phyloP scores from a whole-genome alignment of 2,329 filamentous ascomycete genomes.

The Sporothrix sp. region DNA sequence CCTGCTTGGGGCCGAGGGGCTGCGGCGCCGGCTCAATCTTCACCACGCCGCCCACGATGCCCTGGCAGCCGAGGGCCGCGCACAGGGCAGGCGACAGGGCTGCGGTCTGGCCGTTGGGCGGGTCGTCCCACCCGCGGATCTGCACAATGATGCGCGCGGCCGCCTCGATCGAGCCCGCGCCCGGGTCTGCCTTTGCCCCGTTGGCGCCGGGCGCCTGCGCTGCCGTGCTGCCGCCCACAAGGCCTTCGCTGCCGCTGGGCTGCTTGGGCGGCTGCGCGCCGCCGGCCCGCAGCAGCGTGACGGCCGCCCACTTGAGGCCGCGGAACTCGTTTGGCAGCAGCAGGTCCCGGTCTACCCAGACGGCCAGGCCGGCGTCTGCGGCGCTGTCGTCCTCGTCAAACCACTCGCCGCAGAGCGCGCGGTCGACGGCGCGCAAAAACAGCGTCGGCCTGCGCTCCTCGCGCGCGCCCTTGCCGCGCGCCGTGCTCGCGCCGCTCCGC shows the following conservation, averaged over 20 bases:
- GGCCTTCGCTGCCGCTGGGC: conserved; percentile 24
- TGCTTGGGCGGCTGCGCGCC: conserved; percentile 60
- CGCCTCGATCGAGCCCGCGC: conserved; percentile 32
- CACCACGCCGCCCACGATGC: conserved; percentile 75
- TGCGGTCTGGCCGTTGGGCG: conserved; percentile 69
- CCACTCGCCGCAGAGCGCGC: conserved; percentile 58
- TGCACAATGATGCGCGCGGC: conserved; percentile 65
- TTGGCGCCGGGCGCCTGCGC: background rate
- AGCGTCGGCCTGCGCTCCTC: conserved; percentile 59
- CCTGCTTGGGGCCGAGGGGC: conserved; percentile 47
- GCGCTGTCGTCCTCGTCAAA: conserved; percentile 55
- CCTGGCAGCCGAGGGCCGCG: conserved; percentile 57
- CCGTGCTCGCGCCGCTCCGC: conserved; percentile 69
- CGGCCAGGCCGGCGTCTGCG: conserved; percentile 47
- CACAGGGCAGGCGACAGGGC: conserved; percentile 73
- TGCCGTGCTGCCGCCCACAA: conserved; percentile 46
- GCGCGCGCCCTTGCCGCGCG: conserved; percentile 35
- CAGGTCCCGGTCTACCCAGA: conserved; percentile 80
- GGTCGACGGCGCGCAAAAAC: conserved; percentile 73
- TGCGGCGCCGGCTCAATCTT: conserved; percentile 75
- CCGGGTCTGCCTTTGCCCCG: background rate
- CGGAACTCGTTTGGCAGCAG: conserved; percentile 62
- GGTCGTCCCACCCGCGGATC: conserved; percentile 71
- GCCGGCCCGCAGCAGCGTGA: conserved; percentile 80
- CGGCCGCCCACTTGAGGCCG: conserved; percentile 65